Conservation (phyloP, 305 asterid genomes). For the Rubia tinctorum region DNA sequence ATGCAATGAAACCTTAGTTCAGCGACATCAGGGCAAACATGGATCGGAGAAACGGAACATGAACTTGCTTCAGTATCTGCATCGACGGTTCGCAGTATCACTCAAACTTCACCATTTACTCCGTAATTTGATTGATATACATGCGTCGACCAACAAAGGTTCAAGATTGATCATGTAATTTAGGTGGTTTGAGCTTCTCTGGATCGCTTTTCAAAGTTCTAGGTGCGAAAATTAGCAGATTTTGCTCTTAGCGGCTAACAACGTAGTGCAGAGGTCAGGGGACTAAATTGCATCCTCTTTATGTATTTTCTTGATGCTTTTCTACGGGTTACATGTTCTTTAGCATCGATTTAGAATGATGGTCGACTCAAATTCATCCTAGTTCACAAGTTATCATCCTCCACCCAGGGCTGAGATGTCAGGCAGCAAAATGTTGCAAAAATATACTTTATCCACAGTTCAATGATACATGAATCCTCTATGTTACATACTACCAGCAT, state of each 20-base stretch:
- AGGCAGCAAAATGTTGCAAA: background rate
- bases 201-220: background rate
- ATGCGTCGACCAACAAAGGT: background rate
- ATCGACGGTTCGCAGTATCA: background rate
- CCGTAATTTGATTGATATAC: background rate
- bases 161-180: background rate
- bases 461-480: slow-evolving; percentile 3
- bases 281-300: background rate
- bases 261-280: background rate
- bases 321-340: background rate
- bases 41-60: background rate
- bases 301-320: background rate
- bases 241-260: background rate
- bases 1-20: background rate
- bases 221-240: background rate
- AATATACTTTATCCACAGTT: background rate
- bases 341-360: background rate
- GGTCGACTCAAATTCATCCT: background rate
- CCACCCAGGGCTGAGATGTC: background rate
- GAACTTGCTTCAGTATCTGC: background rate
- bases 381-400: background rate
- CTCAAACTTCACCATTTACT: background rate
- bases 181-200: background rate
- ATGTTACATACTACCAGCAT: background rate
- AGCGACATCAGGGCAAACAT: background rate